These are phyloP conservation scores for Phyllosticta citriasiana DNA, from an alignment of 2,329 filamentous ascomycete genomes.

Conservation along the genomic window DNA sequence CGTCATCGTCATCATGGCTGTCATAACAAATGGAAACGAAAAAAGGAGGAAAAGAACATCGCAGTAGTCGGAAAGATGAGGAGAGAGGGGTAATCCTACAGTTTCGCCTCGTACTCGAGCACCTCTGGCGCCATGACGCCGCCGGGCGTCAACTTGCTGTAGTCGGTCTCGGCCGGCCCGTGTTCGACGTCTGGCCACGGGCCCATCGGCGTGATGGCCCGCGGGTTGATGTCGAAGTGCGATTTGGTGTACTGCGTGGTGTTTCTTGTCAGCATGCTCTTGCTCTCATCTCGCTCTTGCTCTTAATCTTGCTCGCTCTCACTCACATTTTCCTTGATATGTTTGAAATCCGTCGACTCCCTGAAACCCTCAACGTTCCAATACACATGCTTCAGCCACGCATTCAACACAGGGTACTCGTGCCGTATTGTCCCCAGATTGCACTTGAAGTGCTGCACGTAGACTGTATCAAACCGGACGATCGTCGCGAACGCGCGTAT, in stretches of 20 bases:
- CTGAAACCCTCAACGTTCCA: constrained; percentile 45
- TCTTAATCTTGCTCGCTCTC: background rate
- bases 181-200: constrained; percentile 50
- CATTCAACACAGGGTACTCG: constrained; percentile 50
- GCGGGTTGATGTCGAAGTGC: constrained; percentile 50
- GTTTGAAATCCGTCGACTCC: constrained; percentile 53
- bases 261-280: background rate
- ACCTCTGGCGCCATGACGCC: constrained; percentile 34
- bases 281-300: background rate
- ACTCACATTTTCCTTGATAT: constrained; percentile 56
- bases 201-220: constrained; percentile 52
- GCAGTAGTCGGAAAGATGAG: background rate
- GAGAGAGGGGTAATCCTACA: background rate
- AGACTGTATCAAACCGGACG: constrained; percentile 51
- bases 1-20: too few species aligned
- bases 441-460: constrained; percentile 58
- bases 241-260: constrained; percentile 45
- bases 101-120: constrained; percentile 17
- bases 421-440: constrained; percentile 52
- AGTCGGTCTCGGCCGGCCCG: constrained; percentile 36
- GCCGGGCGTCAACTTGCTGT: constrained; percentile 39
- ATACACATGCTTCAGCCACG: constrained; percentile 52
- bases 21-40: background rate
- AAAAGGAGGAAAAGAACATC: background rate
- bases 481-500: constrained; percentile 47